Evolutionary conservation across 129 eudicot species (phyloP), one percentile per base, ranked within the genome.

Genomic region (carrot (Daucus carota)): DNA sequence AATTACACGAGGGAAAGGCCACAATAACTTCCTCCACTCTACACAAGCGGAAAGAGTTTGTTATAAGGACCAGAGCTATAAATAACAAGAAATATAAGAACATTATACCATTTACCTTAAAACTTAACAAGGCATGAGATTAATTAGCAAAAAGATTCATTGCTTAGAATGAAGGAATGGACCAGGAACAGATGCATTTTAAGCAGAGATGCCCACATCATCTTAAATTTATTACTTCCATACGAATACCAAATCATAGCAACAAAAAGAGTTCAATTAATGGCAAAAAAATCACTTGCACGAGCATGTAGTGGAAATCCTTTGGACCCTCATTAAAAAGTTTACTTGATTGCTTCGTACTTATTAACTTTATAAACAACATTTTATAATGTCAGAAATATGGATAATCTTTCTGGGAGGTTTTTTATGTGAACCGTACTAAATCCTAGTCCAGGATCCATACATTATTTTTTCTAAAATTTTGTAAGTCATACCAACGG

Each of bases 1-100:
- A 75, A 75, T 34, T 54, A 40, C 59, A 40, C 59, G 70, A 59
- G 57, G 22, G 18, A 72, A 72, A 17, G 57, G 75, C 47, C 33
- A 17, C 9, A 24, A 28, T 12, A 31, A 24, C 15, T 14, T 38
- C 78, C 63, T 15, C 14, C 5, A 18, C 29, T 75, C 78, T 40
- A 48, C 9, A 73, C 70, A 63, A 7, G 29, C 6, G 22, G 15
- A 63, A 38, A 63, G 70, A 38, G 22, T 63, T 31, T 29, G 9
- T 1, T 15, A 4, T 3, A 24, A 24, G 31, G 18, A 15, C 57
- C n/a, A 15, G 28, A 26, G n/a, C 1, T 11, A 15, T 2, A 11
- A 12, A 29, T 16, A 13, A 0, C 10, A 32, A 8, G 8, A 15
- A 72, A 43, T 31, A 63, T 63, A 63, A 29, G 24, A 28, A 63